Evolutionary conservation across 106 monocot species (phyloP), one percentile per base, ranked within the genome.

Genomic region (Dactylorhiza incarnata): DNA sequence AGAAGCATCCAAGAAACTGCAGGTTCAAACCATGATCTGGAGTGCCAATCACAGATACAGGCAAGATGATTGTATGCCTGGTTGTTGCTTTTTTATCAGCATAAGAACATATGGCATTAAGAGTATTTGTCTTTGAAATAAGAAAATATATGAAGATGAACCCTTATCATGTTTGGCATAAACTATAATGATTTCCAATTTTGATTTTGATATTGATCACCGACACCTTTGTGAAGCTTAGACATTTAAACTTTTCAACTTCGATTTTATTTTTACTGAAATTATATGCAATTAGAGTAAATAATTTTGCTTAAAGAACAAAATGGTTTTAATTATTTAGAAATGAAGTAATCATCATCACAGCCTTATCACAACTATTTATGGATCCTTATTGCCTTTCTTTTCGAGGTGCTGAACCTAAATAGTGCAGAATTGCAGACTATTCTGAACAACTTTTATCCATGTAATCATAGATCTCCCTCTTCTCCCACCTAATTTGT

Each of bases 1-100:
- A 80, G 71, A 47, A 80, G 78, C 11, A 72, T 79, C 49, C 85
- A 87, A 49, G 91, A 93, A 81, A 87, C 73, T 17, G 81, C 86
- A 51, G 87, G 78, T 75, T 91, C 91, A 2, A 94, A 86, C 54
- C 86, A 83, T n/a, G 87, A 89, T 6, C 83, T 86, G 69, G 87
- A 94, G 73, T 82, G 80, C 72, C 87, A 90, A 75, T 90, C 88
- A 9, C 75, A 86, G 49, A 65, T 56, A 15, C 82, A 88, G 88
- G 90, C 73, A 86, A 85, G 75, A 26, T 65, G 10, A 65, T 65
- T 65, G 24, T 25, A 37, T 7, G 26, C 23, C 9, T 29, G 12
- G 65, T 17, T 65, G 26, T 29, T 63, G 13, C 13, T 65, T 11
- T 11, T 11, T 59, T 7, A 20, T 65, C 23, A 61, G 22, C 23